Evolutionary conservation across 2,329 filamentous ascomycete species (phyloP).

Genomic region (Alternaria triticina): DNA sequence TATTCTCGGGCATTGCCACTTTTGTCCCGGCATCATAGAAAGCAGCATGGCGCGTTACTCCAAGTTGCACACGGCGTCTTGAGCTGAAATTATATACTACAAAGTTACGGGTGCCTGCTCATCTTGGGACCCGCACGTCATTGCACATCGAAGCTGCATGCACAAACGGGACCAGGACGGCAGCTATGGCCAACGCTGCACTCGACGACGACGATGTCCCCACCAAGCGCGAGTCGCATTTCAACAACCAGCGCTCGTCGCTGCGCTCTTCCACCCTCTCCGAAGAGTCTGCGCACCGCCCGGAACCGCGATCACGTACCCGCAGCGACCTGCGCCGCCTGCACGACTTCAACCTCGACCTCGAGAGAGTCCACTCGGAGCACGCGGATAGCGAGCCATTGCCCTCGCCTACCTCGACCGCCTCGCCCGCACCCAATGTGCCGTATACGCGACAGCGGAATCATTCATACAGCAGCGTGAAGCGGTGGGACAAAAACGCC

Average conservation of each 20-base stretch:
- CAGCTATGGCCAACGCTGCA: slow-evolving; percentile 27
- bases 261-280: slow-evolving; percentile 24
- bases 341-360: slow-evolving; percentile 27
- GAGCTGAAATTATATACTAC: background rate
- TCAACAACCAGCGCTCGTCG: slow-evolving; percentile 46
- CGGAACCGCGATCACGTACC: slow-evolving; percentile 20
- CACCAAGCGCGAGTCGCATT: slow-evolving; percentile 38
- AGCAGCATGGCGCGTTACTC: background rate
- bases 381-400: slow-evolving; percentile 20
- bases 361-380: slow-evolving; percentile 9
- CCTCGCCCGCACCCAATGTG: slow-evolving; percentile 25
- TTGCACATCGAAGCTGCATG: slow-evolving; percentile 13
- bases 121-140: slow-evolving; percentile 10
- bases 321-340: slow-evolving; percentile 15
- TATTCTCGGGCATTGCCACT: background rate
- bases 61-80: background rate
- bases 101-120: background rate
- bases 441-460: slow-evolving; percentile 14
- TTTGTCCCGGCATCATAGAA: background rate
- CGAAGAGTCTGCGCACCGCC: slow-evolving; percentile 17
- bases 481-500: background rate
- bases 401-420: slow-evolving; percentile 2
- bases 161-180: slow-evolving; percentile 1
- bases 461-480: background rate
- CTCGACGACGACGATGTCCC: slow-evolving; percentile 27